Percentiles rank a stretch among this genome's conserved stretches.
Evolutionary conservation across 2,329 filamentous ascomycete genomes (phyloP).

Genomic region (Talaromyces sp.): DNA sequence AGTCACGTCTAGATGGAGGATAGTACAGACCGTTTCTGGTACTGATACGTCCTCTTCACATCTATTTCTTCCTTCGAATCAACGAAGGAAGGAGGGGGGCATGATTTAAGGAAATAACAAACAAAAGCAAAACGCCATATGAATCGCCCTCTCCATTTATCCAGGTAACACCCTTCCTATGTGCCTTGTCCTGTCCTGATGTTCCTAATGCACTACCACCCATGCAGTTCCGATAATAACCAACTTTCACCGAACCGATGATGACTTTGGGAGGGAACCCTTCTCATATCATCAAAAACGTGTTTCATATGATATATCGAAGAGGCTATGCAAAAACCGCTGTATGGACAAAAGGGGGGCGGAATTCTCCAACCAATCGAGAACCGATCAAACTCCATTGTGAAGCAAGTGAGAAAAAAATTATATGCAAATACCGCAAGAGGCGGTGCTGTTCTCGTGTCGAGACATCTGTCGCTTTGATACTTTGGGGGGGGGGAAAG

Average conservation of each 20-base stretch:
- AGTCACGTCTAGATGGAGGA: neutral
- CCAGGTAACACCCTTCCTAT: conserved; percentile 1
- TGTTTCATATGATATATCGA: conserved; percentile 3
- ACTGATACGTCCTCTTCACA: neutral
- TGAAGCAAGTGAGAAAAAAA: neutral
- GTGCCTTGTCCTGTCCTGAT: conserved; percentile 1
- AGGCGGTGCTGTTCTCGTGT: neutral
- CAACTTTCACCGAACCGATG: neutral
- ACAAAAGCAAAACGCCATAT: neutral
- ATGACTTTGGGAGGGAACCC: neutral
- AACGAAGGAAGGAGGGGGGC: neutral
- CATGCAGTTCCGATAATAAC: neutral
- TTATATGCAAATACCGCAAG: conserved; percentile 9
- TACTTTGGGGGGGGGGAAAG: neutral
- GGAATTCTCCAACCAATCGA: neutral
- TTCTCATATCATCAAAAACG: neutral
- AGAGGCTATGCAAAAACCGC: conserved; percentile 6
- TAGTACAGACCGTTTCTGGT: conserved; percentile 1
- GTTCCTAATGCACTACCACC: conserved; percentile 3
- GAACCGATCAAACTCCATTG: neutral
- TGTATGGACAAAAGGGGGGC: neutral
- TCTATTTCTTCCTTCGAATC: neutral
- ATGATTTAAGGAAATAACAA: neutral
- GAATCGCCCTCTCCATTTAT: neutral
- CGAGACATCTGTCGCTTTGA: conserved; percentile 16